phyloP scores from a whole-genome alignment of 2,329 filamentous ascomycete species.

The Aspergillus niger region DNA sequence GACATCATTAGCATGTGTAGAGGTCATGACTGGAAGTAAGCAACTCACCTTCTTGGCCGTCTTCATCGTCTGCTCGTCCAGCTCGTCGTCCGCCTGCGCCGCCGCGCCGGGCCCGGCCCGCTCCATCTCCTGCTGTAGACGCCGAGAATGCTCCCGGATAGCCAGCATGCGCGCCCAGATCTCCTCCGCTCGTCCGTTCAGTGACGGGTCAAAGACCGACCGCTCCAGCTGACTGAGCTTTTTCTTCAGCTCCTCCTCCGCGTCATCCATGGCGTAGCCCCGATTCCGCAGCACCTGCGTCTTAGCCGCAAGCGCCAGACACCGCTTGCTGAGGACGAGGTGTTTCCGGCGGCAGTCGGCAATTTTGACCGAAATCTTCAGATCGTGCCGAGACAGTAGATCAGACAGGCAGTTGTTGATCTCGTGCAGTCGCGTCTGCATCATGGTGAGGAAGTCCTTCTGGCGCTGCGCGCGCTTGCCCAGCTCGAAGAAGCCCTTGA shows the following conservation, averaged over 20 bases:
- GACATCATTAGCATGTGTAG: conserved; percentile 16
- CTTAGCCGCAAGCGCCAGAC: conserved; percentile 63
- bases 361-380: conserved; percentile 60
- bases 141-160: conserved; percentile 60
- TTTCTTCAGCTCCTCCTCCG: conserved; percentile 64
- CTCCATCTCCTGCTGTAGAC: conserved; percentile 62
- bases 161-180: conserved; percentile 68
- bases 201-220: conserved; percentile 60
- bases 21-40: neutral
- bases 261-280: conserved; percentile 66
- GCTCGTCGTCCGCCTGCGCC: conserved; percentile 46
- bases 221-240: conserved; percentile 61
- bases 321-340: conserved; percentile 61
- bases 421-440: conserved; percentile 63
- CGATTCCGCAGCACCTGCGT: conserved; percentile 64
- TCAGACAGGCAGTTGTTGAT: conserved; percentile 64
- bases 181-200: conserved; percentile 63
- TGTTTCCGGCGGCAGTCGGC: conserved; percentile 62
- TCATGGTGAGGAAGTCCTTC: conserved; percentile 57
- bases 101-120: conserved; percentile 48
- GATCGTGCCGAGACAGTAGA: conserved; percentile 62
- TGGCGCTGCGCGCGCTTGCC: conserved; percentile 61
- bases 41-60: conserved; percentile 60
- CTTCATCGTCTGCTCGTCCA: conserved; percentile 62
- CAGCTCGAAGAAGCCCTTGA: conserved; percentile 61